These are phyloP conservation scores for Antrodiella citrinella DNA, from an alignment of 768 basidiomycete species.

Conservation along the genomic window DNA sequence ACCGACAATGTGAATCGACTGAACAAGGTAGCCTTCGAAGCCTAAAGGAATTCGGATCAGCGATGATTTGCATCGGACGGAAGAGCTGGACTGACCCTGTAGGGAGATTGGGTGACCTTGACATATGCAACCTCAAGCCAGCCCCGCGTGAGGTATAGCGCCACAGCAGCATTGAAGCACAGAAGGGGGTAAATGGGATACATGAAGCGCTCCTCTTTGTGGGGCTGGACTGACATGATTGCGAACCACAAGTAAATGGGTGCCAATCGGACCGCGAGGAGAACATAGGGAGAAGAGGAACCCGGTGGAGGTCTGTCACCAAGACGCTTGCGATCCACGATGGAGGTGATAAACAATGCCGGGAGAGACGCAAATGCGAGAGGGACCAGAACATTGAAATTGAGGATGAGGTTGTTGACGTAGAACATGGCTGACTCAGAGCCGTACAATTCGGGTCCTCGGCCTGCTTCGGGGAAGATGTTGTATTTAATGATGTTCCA, in stretches of 20 bases:
- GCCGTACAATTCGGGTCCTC: conserved; percentile 91
- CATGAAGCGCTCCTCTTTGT: conserved; percentile 99
- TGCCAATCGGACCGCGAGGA: conserved; percentile 70
- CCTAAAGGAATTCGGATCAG: conserved; percentile 36
- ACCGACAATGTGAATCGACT: conserved; percentile 65
- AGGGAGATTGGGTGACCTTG: conserved; percentile 72
- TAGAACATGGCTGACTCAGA: conserved; percentile 86
- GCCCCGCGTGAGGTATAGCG: conserved; percentile 76
- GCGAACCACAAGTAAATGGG: conserved; percentile 89
- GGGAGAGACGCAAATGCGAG: conserved; percentile 81
- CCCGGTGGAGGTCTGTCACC: conserved; percentile 43
- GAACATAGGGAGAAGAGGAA: conserved; percentile 72
- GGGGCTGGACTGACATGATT: conserved; percentile 73
- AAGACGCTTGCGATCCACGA: conserved; percentile 70
- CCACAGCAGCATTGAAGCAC: conserved; percentile 92
- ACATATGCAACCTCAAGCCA: conserved; percentile 79
- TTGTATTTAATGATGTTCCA: conserved; percentile 96
- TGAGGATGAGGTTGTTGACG: conserved; percentile 79
- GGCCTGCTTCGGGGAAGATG: conserved; percentile 69
- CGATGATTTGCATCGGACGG: conserved; percentile 3
- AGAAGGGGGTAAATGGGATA: conserved; percentile 88
- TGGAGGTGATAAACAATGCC: conserved; percentile 63
- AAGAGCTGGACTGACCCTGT: conserved; percentile 49
- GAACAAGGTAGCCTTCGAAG: conserved; percentile 70
- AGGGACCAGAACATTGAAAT: conserved; percentile 84